phyloP scores from a whole-genome alignment of 1,139 yeast species.

The Geotrichum citri-aurantii region DNA sequence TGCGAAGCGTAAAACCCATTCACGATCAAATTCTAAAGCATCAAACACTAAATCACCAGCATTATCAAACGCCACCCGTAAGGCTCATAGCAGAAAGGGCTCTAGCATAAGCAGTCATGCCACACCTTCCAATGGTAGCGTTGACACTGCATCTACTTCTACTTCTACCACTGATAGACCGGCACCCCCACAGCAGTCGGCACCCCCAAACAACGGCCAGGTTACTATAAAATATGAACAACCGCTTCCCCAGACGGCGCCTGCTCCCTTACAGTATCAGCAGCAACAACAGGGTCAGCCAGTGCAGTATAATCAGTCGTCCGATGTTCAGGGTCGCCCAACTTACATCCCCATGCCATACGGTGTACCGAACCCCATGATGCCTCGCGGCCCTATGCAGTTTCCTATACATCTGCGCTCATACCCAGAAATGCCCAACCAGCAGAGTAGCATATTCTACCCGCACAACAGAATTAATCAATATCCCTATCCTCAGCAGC shows the following conservation, averaged over 20 bases:
- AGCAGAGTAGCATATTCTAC: slow-evolving; percentile 8
- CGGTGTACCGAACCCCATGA: neutral
- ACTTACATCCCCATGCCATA: neutral
- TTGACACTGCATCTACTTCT: neutral
- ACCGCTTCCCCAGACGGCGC: neutral
- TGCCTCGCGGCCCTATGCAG: slow-evolving; percentile 15
- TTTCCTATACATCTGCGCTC: slow-evolving; percentile 13
- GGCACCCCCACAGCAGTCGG: neutral
- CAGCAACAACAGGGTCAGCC: slow-evolving; percentile 4
- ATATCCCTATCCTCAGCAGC: slow-evolving; percentile 5
- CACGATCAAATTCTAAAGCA: slow-evolving; percentile 2
- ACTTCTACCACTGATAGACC: neutral
- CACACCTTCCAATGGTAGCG: neutral
- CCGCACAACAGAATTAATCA: slow-evolving; percentile 13
- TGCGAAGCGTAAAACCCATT: slow-evolving; percentile 2
- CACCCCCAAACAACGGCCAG: neutral
- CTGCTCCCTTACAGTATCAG: neutral
- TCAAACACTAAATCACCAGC: slow-evolving; percentile 13
- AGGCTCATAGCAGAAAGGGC: slow-evolving; percentile 6
- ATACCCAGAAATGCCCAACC: neutral
- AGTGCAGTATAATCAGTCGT: slow-evolving; percentile 1
- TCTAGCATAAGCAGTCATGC: neutral
- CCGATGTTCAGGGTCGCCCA: neutral
- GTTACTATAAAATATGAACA: neutral
- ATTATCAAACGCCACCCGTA: slow-evolving; percentile 15